Evolutionary conservation across 2,329 filamentous ascomycete species (phyloP).

Genomic region (Trichoderma hamatum): DNA sequence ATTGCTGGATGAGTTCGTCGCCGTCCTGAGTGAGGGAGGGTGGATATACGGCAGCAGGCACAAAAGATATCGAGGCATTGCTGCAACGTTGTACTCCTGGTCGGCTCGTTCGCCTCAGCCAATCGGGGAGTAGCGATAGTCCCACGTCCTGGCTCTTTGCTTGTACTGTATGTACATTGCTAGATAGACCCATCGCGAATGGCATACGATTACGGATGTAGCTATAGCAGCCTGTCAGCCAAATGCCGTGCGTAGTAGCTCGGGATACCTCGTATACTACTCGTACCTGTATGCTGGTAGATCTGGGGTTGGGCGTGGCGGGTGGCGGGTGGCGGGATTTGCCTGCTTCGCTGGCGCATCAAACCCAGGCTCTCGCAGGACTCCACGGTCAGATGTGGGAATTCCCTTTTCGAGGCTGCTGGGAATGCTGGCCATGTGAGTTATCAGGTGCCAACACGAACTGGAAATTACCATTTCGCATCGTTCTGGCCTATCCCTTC

Average conservation of each 20-base stretch:
- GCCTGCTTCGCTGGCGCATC: neutral
- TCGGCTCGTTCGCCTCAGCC: neutral
- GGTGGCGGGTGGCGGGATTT: neutral
- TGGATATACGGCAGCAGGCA: neutral
- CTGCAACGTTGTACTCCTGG: constrained; percentile 25
- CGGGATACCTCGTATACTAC: neutral
- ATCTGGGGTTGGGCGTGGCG: constrained; percentile 1
- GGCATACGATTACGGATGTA: neutral
- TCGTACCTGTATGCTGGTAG: neutral
- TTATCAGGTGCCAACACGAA: neutral
- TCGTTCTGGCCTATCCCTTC: neutral
- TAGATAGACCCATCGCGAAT: neutral
- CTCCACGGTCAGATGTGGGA: neutral
- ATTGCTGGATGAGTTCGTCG: neutral
- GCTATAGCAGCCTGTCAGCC: neutral
- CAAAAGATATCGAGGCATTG: constrained; percentile 14
- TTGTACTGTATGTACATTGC: neutral
- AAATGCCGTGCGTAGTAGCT: neutral
- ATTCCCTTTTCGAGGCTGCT: neutral
- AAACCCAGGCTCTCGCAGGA: neutral
- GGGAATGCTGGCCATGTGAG: neutral
- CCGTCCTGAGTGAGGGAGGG: constrained; percentile 16
- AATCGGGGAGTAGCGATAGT: constrained; percentile 19
- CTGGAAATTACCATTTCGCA: neutral
- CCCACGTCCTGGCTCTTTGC: constrained; percentile 1